These are phyloP conservation scores for Neonothopanus nambi DNA, from an alignment of 1,284 basidiomycete genomes.

Conservation along the genomic window DNA sequence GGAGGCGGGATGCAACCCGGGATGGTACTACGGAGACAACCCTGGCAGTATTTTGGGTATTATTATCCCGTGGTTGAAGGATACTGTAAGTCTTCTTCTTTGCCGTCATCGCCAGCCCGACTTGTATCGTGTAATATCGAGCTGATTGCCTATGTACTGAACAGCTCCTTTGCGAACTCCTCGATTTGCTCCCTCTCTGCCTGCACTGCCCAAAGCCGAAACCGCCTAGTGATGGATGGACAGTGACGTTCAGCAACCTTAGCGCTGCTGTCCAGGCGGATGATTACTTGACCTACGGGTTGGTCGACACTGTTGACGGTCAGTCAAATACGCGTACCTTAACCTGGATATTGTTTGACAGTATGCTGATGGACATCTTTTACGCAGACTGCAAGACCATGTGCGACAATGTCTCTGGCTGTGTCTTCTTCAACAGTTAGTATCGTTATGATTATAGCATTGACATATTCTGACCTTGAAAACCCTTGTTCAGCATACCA, in stretches of 20 bases:
- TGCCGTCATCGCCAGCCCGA: too few species aligned
- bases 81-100: conserved; percentile 24
- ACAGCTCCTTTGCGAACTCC: conserved; percentile 37
- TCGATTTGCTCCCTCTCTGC: conserved; percentile 32
- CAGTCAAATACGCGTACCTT: conserved; percentile 9
- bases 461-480: background rate
- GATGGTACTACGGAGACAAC: conserved; percentile 41
- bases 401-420: conserved; percentile 41
- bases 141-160: background rate
- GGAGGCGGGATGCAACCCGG: conserved; percentile 31
- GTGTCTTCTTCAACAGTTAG: conserved; percentile 45
- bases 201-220: conserved; percentile 36
- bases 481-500: conserved; percentile 34
- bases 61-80: conserved; percentile 31
- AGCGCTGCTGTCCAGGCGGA: conserved; percentile 42
- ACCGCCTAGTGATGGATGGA: conserved; percentile 33
- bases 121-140: background rate
- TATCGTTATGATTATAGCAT: conserved; percentile 4
- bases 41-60: conserved; percentile 24
- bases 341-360: background rate
- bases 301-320: conserved; percentile 45
- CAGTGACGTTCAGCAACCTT: conserved; percentile 37
- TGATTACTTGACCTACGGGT: conserved; percentile 43
- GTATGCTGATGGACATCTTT: background rate
- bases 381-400: conserved; percentile 40